Evolutionary conservation across 768 basidiomycete genomes (phyloP).

Genomic region (Amanita molliuscula): DNA sequence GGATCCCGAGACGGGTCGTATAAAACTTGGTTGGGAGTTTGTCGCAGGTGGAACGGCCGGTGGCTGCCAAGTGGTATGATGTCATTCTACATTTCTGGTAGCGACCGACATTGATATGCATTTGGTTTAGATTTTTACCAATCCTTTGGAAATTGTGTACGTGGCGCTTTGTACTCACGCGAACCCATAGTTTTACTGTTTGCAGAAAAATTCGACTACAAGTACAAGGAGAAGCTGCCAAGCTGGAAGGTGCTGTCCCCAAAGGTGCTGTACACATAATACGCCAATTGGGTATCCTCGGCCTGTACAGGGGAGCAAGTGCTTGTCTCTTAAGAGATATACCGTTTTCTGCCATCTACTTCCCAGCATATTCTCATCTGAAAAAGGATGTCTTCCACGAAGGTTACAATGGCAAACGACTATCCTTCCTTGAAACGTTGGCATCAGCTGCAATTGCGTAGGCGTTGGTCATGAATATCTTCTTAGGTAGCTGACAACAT

Average conservation of each 20-base stretch:
- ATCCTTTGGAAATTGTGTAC: constrained; percentile 93
- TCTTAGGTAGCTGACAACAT: constrained; percentile 18
- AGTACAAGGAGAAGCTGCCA: constrained; percentile 92
- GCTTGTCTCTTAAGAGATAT: constrained; percentile 94
- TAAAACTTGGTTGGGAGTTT: constrained; percentile 85
- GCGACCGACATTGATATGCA: background rate
- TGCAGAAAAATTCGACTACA: constrained; percentile 86
- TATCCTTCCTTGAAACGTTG: constrained; percentile 87
- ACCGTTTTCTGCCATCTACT: constrained; percentile 93
- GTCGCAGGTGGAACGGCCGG: constrained; percentile 89
- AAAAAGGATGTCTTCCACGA: constrained; percentile 94
- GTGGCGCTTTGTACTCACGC: constrained; percentile 12
- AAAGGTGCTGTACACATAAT: constrained; percentile 90
- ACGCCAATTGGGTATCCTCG: constrained; percentile 83
- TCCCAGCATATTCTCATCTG: constrained; percentile 79
- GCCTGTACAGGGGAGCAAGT: constrained; percentile 86
- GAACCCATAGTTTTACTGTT: background rate
- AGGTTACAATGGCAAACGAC: constrained; percentile 88
- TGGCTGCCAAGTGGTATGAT: constrained; percentile 92
- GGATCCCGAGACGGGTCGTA: constrained; percentile 94
- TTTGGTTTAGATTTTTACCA: constrained; percentile 76
- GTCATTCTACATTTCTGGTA: background rate
- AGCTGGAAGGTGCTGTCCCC: constrained; percentile 67
- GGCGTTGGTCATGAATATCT: constrained; percentile 21
- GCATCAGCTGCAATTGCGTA: constrained; percentile 74